Evolutionary conservation across 148 eudicot genomes (phyloP).

Genomic region (Amaranthus palmeri): DNA sequence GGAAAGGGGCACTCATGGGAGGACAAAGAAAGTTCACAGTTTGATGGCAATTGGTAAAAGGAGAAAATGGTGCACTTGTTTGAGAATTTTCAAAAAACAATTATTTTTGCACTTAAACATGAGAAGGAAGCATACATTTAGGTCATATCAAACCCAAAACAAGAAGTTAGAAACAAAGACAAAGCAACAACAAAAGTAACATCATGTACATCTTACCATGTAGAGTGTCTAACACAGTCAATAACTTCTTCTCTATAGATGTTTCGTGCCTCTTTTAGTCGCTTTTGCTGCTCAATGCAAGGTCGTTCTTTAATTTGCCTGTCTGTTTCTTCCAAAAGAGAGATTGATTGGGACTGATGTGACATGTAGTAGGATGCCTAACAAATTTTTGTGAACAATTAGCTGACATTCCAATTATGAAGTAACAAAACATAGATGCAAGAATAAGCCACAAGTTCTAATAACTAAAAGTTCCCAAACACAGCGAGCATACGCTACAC

Average conservation of each 20-base stretch:
- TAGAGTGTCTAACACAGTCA: constrained; percentile 69
- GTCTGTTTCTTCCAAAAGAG: constrained; percentile 87
- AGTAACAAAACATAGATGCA: background rate
- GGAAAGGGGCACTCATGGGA: no score
- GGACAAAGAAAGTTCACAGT: no score
- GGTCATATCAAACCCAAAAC: background rate
- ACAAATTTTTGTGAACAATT: constrained; percentile 13
- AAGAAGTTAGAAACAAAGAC: background rate
- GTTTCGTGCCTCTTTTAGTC: constrained; percentile 81
- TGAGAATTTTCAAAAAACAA: no score
- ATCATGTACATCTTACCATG: constrained; percentile 58
- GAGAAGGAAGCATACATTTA: no score
- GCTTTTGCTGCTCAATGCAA: constrained; percentile 69
- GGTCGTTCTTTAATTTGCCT: constrained; percentile 71
- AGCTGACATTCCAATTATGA: background rate
- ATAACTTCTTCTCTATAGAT: constrained; percentile 82
- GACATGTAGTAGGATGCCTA: constrained; percentile 89
- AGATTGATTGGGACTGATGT: constrained; percentile 77
- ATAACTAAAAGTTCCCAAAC: background rate
- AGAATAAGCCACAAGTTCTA: background rate
- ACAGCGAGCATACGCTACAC: background rate
- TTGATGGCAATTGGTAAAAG: no score
- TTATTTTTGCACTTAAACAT: no score
- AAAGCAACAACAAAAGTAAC: background rate
- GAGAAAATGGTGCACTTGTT: no score